phyloP scores from a whole-genome alignment of 176 grass and related monocot species.

The Calamus simplicifolius region DNA sequence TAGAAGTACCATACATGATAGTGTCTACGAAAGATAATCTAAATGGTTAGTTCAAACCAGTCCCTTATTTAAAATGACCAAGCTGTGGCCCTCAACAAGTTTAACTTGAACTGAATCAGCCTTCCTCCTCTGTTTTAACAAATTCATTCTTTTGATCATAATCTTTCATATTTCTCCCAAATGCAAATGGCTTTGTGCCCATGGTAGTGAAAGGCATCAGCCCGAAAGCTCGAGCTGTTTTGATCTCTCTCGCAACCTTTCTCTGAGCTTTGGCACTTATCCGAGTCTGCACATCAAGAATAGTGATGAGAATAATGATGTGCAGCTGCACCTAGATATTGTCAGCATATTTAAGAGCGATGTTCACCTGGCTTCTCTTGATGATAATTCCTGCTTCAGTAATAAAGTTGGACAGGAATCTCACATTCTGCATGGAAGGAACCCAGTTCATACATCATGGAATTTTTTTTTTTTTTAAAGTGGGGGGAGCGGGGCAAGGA shows the following conservation, averaged over 20 bases:
- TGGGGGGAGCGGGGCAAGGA: too few species aligned
- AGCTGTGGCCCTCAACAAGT: too few species aligned
- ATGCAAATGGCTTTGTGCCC: conserved; percentile 70
- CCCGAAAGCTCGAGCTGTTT: conserved; percentile 69
- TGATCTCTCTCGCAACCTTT: conserved; percentile 90
- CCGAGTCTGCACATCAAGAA: conserved; percentile 41
- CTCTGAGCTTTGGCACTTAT: conserved; percentile 96
- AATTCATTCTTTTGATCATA: conserved; percentile 36
- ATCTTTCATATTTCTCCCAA: conserved; percentile 63
- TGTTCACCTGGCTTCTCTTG: conserved; percentile 80
- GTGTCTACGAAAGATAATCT: too few species aligned
- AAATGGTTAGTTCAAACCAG: too few species aligned
- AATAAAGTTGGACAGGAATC: conserved; percentile 82
- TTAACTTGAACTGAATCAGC: too few species aligned
- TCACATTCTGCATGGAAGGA: conserved; percentile 65
- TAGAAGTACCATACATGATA: too few species aligned
- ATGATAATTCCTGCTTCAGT: conserved; percentile 96
- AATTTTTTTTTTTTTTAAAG: background rate
- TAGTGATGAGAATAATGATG: too few species aligned
- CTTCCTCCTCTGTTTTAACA: background rate
- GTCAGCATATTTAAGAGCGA: too few species aligned
- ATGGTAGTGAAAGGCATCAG: conserved; percentile 92
- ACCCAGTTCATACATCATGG: conserved; percentile 15
- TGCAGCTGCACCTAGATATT: too few species aligned
- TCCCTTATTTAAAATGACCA: too few species aligned